Conservation (phyloP, 352 stramenopile species). For the Discostella stelligera region DNA sequence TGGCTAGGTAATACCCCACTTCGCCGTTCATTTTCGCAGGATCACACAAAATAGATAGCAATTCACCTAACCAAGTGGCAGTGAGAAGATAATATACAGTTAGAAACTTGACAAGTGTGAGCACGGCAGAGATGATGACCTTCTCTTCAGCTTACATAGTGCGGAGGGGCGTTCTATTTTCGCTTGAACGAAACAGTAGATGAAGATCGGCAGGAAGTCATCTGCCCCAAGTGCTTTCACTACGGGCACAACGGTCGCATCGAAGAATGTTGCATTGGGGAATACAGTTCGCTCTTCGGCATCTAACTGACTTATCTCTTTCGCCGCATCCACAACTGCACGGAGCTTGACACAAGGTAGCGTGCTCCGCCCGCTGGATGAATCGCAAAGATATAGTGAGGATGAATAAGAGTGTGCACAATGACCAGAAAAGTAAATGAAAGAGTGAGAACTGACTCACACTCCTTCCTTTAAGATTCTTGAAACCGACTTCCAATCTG, state of each 20-base stretch:
- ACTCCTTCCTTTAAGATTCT: slow-evolving; percentile 71
- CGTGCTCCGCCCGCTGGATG: slow-evolving; percentile 51
- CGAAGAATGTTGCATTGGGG: slow-evolving; percentile 36
- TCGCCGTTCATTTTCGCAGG: slow-evolving; percentile 71
- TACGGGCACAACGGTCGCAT: slow-evolving; percentile 31
- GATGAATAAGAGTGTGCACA: not conserved
- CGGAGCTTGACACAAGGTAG: slow-evolving; percentile 77
- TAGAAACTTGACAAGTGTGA: not conserved
- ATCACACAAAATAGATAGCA: slow-evolving; percentile 74
- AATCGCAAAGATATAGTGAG: no score
- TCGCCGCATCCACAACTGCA: slow-evolving; percentile 72
- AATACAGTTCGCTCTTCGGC: slow-evolving; percentile 41
- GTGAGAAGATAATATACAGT: not conserved
- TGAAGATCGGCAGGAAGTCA: slow-evolving; percentile 81
- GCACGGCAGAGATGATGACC: not conserved
- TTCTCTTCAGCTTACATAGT: slow-evolving; percentile 57
- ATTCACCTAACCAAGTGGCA: slow-evolving; percentile 42
- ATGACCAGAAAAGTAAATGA: not conserved
- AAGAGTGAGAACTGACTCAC: not conserved
- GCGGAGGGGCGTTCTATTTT: slow-evolving; percentile 75
- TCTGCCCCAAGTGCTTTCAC: slow-evolving; percentile 63
- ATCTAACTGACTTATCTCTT: slow-evolving; percentile 68
- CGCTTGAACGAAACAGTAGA: slow-evolving; percentile 73
- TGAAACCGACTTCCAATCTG: slow-evolving; percentile 66
- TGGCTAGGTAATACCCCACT: slow-evolving; percentile 78